Evolutionary conservation across 805 yeast species (phyloP), one percentile per base, ranked within the genome.

Genomic region (Wickerhamiella bombiphila): DNA sequence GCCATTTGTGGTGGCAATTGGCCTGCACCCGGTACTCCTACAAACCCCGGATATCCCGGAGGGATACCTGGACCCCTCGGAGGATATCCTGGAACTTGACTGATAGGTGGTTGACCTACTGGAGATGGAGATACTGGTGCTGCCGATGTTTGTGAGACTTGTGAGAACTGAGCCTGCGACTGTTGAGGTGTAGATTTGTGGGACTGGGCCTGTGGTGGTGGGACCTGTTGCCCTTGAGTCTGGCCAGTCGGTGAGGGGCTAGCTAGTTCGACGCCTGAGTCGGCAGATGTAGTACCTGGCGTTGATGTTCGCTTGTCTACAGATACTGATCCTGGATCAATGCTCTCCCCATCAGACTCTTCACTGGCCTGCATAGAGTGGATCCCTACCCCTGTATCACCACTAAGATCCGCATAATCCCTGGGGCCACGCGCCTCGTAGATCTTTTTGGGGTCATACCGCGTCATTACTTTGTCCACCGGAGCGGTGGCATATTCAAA

Each of bases 401-500:
- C 33, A 30, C 33, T 30, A 5, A 30, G 22, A 15, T 30, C 33
- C 6, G 33, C 22, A 19, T 30, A 30, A 22, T 30, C 33, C 18
- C 33, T 5, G 5, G 33, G 33, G 22, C 33, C 22, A 13, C 33
- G 20, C 5, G 33, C 15, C 16, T 30, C 33, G n/a, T 13, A 22
- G 5, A 30, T 22, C 13, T n/a, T 14, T 6, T 30, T 22, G 18
- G 13, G 5, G 14, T 7, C 15, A 51, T 66, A 70, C 31, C 57
- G 54, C 8, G 57, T 53, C 11, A 74, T 47, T 32, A 78, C 57
- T 8, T 68, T 67, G 8, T 64, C 58, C 2, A 83, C 68, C 42
- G 76, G 74, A 3, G 93, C 75, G 16, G 46, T 41, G 6, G 85
- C 70, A 54, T 76, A 88, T 60, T 88, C 94, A 54, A 80, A 85